A percentile compares a stretch with the other conserved stretches of the same genome.
phyloP scores from a whole-genome alignment of 805 yeast genomes.

The Spathaspora passalidarum region DNA sequence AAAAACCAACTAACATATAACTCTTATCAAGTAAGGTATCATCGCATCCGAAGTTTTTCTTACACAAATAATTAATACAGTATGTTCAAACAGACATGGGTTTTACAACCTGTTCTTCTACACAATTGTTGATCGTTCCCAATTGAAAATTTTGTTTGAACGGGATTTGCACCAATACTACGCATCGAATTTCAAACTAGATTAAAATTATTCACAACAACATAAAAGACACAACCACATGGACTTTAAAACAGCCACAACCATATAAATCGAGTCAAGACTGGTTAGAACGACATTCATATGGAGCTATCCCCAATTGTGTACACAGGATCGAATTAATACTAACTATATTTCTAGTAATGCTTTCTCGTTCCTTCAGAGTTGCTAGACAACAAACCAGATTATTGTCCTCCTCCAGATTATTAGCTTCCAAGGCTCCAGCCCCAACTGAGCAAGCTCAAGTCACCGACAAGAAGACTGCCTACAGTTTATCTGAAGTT shows the following conservation, averaged over 20 bases:
- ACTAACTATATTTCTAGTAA: constrained; percentile 7
- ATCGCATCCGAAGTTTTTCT: neutral
- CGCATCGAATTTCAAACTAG: neutral
- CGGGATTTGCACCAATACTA: neutral
- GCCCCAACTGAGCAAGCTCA: constrained; percentile 12
- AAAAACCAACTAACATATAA: neutral
- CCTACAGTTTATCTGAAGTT: constrained; percentile 71
- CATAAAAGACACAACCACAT: neutral
- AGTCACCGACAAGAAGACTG: constrained; percentile 53
- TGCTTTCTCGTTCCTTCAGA: constrained; percentile 41
- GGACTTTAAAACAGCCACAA: neutral
- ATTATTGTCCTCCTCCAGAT: constrained; percentile 34
- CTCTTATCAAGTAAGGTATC: neutral
- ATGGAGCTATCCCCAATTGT: neutral
- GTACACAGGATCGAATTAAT: neutral
- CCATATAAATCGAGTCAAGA: neutral
- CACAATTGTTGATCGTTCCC: neutral
- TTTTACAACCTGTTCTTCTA: neutral
- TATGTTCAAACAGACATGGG: neutral
- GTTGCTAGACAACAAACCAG: constrained; percentile 27
- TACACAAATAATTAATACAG: neutral
- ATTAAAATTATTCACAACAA: neutral
- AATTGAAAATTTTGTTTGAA: neutral
- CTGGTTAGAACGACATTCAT: neutral
- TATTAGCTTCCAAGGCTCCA: constrained; percentile 13